phyloP scores from a whole-genome alignment of 176 grass and related monocot genomes.

The Eragrostis nindensis region DNA sequence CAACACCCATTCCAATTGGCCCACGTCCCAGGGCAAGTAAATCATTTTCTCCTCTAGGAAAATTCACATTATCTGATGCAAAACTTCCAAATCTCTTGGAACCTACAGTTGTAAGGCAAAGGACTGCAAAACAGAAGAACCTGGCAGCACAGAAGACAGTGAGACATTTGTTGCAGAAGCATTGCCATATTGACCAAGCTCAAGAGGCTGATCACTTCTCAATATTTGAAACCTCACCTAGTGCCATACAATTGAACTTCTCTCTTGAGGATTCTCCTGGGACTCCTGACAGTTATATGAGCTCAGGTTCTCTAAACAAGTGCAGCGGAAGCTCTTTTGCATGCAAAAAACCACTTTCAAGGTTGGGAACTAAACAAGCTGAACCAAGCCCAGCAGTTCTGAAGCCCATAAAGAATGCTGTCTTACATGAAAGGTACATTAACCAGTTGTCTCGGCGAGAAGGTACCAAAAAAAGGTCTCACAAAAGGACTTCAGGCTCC shows the following conservation, averaged over 20 bases:
- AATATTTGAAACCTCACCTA: conserved; percentile 76
- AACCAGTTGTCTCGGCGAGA: conserved; percentile 71
- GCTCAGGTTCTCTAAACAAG: conserved; percentile 40
- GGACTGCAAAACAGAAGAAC: conserved; percentile 57
- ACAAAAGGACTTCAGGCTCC: conserved; percentile 32
- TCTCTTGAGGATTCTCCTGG: conserved; percentile 49
- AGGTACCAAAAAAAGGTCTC: conserved; percentile 43
- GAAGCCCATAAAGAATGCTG: conserved; percentile 71
- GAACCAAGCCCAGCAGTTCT: conserved; percentile 64
- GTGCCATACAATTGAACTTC: conserved; percentile 40
- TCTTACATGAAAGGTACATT: conserved; percentile 89
- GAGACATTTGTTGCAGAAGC: conserved; percentile 74
- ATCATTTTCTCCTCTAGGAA: conserved; percentile 63
- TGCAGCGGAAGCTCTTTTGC: conserved; percentile 42
- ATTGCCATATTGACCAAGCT: conserved; percentile 55
- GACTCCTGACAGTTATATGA: conserved; percentile 44
- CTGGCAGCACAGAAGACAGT: conserved; percentile 67
- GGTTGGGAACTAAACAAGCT: conserved; percentile 41
- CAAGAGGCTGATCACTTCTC: conserved; percentile 82
- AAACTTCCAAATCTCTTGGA: conserved; percentile 49
- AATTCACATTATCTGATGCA: conserved; percentile 58
- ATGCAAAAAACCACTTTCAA: conserved; percentile 41
- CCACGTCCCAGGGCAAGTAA: conserved; percentile 61
- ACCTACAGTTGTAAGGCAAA: conserved; percentile 36
- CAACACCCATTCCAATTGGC: conserved; percentile 68